Conservation (phyloP, 768 basidiomycete species). For the Lentinula guzmanii region DNA sequence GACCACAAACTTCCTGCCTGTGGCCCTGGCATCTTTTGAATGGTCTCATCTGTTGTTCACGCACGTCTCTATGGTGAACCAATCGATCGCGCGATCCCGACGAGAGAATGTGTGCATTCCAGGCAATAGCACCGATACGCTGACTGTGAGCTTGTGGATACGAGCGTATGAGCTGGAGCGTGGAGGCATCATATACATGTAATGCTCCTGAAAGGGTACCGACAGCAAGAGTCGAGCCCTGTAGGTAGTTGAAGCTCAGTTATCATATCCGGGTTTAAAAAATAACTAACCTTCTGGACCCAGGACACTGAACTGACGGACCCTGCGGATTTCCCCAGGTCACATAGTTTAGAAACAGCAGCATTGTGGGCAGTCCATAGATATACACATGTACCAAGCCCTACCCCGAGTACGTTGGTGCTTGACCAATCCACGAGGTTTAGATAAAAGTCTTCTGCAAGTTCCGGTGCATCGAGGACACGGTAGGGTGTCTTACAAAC, state of each 20-base stretch:
- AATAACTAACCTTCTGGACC: slow-evolving; percentile 63
- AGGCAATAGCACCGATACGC: slow-evolving; percentile 90
- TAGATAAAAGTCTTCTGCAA: slow-evolving; percentile 97
- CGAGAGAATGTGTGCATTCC: slow-evolving; percentile 84
- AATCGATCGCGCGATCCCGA: slow-evolving; percentile 89
- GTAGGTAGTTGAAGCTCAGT: neutral
- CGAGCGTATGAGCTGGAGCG: slow-evolving; percentile 67
- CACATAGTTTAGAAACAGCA: slow-evolving; percentile 86
- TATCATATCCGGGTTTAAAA: neutral
- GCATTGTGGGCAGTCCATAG: slow-evolving; percentile 96
- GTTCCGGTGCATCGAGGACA: slow-evolving; percentile 93
- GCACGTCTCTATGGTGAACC: slow-evolving; percentile 90
- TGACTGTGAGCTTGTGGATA: slow-evolving; percentile 83
- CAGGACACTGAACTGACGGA: slow-evolving; percentile 86
- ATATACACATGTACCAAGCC: slow-evolving; percentile 88
- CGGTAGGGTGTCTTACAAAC: slow-evolving; percentile 96
- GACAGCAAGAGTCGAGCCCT: slow-evolving; percentile 86
- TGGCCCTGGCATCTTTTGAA: slow-evolving; percentile 71
- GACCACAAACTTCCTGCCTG: slow-evolving; percentile 91
- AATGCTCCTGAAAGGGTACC: slow-evolving; percentile 87
- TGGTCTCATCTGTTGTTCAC: slow-evolving; percentile 58
- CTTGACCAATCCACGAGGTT: slow-evolving; percentile 97
- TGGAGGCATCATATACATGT: slow-evolving; percentile 90
- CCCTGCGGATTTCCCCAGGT: slow-evolving; percentile 62
- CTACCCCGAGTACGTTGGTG: slow-evolving; percentile 92